Evolutionary conservation across 192 early-diverging fungal genomes (phyloP), one percentile per base, ranked within the genome.

Genomic region (Backusella morwellensis): DNA sequence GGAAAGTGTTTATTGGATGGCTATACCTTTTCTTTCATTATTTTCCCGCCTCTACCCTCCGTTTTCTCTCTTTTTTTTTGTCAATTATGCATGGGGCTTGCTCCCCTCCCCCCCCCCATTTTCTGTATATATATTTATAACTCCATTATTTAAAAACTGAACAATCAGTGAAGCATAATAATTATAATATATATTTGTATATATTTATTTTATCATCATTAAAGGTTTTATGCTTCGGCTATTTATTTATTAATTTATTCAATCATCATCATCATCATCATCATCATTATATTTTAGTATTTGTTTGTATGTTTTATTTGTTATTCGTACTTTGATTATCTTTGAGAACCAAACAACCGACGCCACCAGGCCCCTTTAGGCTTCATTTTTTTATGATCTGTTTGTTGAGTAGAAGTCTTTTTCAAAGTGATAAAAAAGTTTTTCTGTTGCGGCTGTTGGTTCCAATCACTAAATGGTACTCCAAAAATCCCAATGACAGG

Each of bases 401-500:
- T 63, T 63, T 63, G 56, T 0, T 63, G 56, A 3, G 56, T 63
- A 9, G 56, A 23, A 29, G 23, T 29, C 21, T 63, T 68, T 68
- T 11, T 68, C 35, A 34, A 35, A 12, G 2, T 9, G 12, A 26
- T 26, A 12, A 14, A 29, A 4, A 29, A 9, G 11, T 29, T 29
- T 4, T 6, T 63, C 23, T 63, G 56, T 63, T 63, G 56, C 23
- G 11, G 23, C 12, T 63, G 23, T 32, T 14, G 23, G 3, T 63
- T 14, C 72, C 71, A 74, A 12, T 68, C 47, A 78, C 83, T 83
- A 35, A 87, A 86, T 3, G 81, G 76, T 0, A 88, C 81, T 0
- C 83, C 82, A 83, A 85, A 88, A 11, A 85, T 75, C 19, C 82
- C 87, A 29, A 85, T 83, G 11, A 88, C 86, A 35, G 87, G 87